Evolutionary conservation across 495 filamentous ascomycete species (phyloP).

Genomic region (Talaromyces borbonicus): DNA sequence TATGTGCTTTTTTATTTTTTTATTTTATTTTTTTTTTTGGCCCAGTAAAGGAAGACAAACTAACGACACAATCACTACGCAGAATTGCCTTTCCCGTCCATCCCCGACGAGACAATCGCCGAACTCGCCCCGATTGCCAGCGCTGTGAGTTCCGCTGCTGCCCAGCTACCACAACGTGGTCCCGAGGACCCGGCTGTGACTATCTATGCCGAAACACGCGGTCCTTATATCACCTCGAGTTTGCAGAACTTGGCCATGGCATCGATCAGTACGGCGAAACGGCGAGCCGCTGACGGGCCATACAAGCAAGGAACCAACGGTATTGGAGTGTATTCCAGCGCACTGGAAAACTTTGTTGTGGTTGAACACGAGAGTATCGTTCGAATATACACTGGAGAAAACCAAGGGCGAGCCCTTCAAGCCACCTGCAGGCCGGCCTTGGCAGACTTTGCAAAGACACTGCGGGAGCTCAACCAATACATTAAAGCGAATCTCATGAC

Average conservation of each 20-base stretch:
- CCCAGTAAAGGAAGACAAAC: not conserved
- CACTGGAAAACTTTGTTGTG: constrained; percentile 74
- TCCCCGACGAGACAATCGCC: constrained; percentile 47
- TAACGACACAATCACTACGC: constrained; percentile 9
- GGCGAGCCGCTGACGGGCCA: constrained; percentile 65
- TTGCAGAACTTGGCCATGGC: constrained; percentile 79
- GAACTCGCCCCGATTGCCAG: constrained; percentile 47
- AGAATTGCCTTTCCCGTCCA: constrained; percentile 60
- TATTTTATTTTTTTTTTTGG: too few relatives aligned
- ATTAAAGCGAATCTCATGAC: constrained; percentile 79
- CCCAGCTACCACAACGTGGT: constrained; percentile 36
- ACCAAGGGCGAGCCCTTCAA: constrained; percentile 69
- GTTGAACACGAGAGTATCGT: constrained; percentile 85
- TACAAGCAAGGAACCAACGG: constrained; percentile 90
- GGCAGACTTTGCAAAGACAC: constrained; percentile 71
- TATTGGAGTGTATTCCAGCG: constrained; percentile 80
- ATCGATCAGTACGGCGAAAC: constrained; percentile 78
- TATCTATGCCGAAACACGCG: constrained; percentile 77
- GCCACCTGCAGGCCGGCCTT: constrained; percentile 68
- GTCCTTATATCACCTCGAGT: constrained; percentile 69
- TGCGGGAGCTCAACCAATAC: constrained; percentile 82
- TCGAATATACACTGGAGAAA: constrained; percentile 70
- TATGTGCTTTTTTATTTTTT: too few relatives aligned
- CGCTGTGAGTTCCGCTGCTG: constrained; percentile 44
- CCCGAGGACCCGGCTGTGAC: constrained; percentile 52